Evolutionary conservation across 2,329 filamentous ascomycete genomes (phyloP), one percentile per base, ranked within the genome.

Genomic region (Camillea tinctor): DNA sequence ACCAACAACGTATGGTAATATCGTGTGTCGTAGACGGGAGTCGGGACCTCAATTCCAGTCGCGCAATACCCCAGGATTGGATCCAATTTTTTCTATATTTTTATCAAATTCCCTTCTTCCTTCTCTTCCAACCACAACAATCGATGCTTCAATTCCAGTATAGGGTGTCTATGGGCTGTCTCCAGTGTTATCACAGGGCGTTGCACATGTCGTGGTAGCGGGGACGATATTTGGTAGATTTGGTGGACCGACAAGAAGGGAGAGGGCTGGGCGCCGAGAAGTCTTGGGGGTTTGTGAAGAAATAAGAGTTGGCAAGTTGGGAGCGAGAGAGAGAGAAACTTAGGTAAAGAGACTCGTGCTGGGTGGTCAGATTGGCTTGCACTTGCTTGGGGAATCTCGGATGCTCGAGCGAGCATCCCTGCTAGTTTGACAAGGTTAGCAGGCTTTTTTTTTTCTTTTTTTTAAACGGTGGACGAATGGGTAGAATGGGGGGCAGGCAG

Each of bases 231-330:
- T n/a, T n/a, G n/a, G n/a, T n/a, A n/a, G 52, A 55, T 55, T 64
- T 60, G 52, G 60, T 61, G 50, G 58, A 66, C 64, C 68, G 70
- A 66, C 66, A 69, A 68, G 65, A 66, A 63, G 63, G 61, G 54
- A 63, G 64, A 69, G 69, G 71, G 72, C 75, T 77, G 74, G 75
- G 74, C 75, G 75, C 75, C 75, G 69, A 77, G 75, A 75, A 72
- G 69, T 71, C 67, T 70, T 71, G 63, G 68, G 64, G 58, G 63
- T n/a, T 48, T 24, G 57, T 66, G 61, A 63, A 58, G 59, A 58
- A 58, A 66, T 55, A 59, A 60, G 65, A 67, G 66, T 65, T 66
- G 58, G 55, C 60, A 65, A 61, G n/a, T n/a, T n/a, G n/a, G n/a
- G 59, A 57, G 58, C 60, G 62, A 62, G 60, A 59, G 60, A 63